A percentile compares a stretch with the other conserved stretches of the same genome.
phyloP scores from a whole-genome alignment of 306 rosid species.

The Cercis canadensis region DNA sequence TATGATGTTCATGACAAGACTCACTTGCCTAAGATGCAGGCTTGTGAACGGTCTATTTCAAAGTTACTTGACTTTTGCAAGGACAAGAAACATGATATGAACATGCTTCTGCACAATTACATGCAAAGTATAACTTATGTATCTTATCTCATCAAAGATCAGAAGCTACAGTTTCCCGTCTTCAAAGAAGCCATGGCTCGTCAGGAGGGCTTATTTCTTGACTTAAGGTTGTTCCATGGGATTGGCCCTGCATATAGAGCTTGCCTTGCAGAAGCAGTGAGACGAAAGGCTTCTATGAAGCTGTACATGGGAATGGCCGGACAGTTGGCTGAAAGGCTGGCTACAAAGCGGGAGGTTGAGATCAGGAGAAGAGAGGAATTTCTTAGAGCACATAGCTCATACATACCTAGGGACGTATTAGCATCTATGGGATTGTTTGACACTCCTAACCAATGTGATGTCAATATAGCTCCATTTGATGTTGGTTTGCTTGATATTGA shows the following conservation, averaged over 20 bases:
- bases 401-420: constrained; percentile 83
- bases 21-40: constrained; percentile 88
- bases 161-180: constrained; percentile 93
- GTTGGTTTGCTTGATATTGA: constrained; percentile 81
- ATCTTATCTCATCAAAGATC: constrained; percentile 83
- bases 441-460: constrained; percentile 89
- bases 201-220: constrained; percentile 81
- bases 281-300: constrained; percentile 93
- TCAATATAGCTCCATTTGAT: constrained; percentile 91
- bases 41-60: constrained; percentile 76
- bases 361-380: constrained; percentile 79
- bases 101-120: constrained; percentile 71
- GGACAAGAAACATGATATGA: constrained; percentile 91
- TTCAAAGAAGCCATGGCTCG: constrained; percentile 95
- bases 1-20: constrained; percentile 91
- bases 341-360: constrained; percentile 84
- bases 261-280: constrained; percentile 94
- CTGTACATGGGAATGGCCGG: constrained; percentile 99
- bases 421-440: constrained; percentile 89
- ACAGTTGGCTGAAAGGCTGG: constrained; percentile 93
- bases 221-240: constrained; percentile 79
- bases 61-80: constrained; percentile 75
- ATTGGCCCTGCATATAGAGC: constrained; percentile 92
- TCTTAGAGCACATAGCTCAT: constrained; percentile 63
- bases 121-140: constrained; percentile 79